Conservation (phyloP, 805 yeast genomes). For the Cyberlindnera maritima region DNA sequence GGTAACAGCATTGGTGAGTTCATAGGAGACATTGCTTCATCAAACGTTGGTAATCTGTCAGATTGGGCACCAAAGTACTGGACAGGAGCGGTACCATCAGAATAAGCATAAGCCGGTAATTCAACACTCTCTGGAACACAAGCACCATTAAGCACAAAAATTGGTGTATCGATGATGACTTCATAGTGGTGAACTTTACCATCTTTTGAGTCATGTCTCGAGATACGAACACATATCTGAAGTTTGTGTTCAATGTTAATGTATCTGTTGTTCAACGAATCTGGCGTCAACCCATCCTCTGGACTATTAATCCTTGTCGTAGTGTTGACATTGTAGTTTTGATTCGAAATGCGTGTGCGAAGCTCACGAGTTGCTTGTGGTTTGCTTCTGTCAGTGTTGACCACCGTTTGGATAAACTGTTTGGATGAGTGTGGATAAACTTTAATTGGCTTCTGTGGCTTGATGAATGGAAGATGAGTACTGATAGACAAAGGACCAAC, state of each 20-base stretch:
- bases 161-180: conserved; percentile 77
- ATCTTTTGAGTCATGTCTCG: conserved; percentile 52
- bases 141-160: conserved; percentile 46
- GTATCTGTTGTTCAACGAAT: conserved; percentile 56
- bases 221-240: conserved; percentile 67
- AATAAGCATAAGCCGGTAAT: conserved; percentile 39
- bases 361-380: conserved; percentile 10
- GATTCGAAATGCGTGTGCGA: conserved; percentile 14
- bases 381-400: conserved; percentile 10
- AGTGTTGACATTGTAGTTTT: conserved; percentile 11
- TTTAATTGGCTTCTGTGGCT: conserved; percentile 15
- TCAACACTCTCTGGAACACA: conserved; percentile 37
- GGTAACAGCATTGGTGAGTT: conserved; percentile 26
- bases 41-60: conserved; percentile 55
- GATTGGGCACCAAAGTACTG: conserved; percentile 14
- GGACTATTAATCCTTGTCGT: conserved; percentile 14
- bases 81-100: conserved; percentile 2
- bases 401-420: conserved; percentile 7
- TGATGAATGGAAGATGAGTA: conserved; percentile 21
- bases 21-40: conserved; percentile 57
- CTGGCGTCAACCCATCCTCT: conserved; percentile 40
- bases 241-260: conserved; percentile 63
- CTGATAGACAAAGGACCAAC: conserved; percentile 22
- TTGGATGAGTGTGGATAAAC: conserved; percentile 8
- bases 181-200: conserved; percentile 68